These are phyloP conservation scores for Exophiala calicioides DNA, from an alignment of 2,329 filamentous ascomycete species.

Conservation along the genomic window DNA sequence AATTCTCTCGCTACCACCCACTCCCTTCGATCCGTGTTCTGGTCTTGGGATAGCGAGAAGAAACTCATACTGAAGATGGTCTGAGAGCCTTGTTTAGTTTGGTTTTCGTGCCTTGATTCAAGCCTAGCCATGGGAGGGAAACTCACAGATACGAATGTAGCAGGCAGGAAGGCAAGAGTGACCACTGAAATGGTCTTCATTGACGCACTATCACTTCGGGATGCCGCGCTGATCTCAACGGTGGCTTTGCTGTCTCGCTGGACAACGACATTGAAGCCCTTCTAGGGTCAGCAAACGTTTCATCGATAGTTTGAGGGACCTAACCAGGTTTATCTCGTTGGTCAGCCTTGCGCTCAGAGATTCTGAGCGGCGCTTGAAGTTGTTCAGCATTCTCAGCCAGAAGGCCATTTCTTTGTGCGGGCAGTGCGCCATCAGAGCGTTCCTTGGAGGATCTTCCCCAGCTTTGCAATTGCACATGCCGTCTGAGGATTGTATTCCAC, in stretches of 20 bases:
- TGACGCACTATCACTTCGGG: constrained; percentile 35
- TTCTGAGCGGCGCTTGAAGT: constrained; percentile 32
- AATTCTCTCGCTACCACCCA: constrained; percentile 34
- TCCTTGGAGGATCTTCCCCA: no score
- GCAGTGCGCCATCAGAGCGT: constrained; percentile 14
- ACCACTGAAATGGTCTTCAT: constrained; percentile 41
- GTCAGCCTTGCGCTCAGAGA: constrained; percentile 35
- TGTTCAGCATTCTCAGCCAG: constrained; percentile 33
- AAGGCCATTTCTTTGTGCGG: constrained; percentile 26
- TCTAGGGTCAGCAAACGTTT: constrained; percentile 4
- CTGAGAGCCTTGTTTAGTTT: constrained; percentile 37
- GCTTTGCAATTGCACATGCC: constrained; percentile 4
- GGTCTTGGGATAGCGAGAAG: constrained; percentile 32
- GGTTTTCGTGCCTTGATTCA: constrained; percentile 33
- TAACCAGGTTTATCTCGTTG: constrained; percentile 40
- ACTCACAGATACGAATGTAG: constrained; percentile 42
- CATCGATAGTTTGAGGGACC: neutral
- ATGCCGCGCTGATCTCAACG: constrained; percentile 34
- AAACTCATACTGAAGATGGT: constrained; percentile 41
- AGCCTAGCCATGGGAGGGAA: constrained; percentile 31
- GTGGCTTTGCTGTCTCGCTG: constrained; percentile 36
- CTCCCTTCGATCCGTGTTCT: constrained; percentile 20
- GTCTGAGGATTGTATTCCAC: constrained; percentile 25
- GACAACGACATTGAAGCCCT: constrained; percentile 39
- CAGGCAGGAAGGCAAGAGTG: constrained; percentile 39